phyloP scores from a whole-genome alignment of 1,139 yeast species.

The Suhomyces taliae region DNA sequence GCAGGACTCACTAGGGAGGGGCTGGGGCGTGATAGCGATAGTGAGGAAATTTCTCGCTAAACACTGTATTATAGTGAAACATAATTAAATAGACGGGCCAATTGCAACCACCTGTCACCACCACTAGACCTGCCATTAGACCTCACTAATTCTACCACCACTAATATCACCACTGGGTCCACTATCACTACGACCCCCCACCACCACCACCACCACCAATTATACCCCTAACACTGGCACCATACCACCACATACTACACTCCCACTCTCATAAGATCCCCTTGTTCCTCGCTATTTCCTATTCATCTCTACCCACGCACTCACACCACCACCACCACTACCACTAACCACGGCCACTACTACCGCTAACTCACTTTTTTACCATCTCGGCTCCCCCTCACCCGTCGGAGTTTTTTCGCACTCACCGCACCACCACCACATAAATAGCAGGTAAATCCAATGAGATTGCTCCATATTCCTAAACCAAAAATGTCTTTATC shows the following conservation, averaged over 20 bases:
- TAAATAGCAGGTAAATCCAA: constrained; percentile 5
- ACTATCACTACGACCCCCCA: no score
- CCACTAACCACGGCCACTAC: not conserved
- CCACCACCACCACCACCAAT: not conserved
- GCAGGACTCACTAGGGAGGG: no score
- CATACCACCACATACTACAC: not conserved
- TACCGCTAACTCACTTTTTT: not conserved
- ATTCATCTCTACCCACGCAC: not conserved
- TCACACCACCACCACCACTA: not conserved
- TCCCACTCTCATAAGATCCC: not conserved
- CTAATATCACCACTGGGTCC: no score
- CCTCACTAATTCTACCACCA: no score
- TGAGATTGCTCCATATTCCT: constrained; percentile 2
- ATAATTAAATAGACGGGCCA: no score
- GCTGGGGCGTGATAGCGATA: no score
- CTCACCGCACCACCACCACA: constrained; percentile 2
- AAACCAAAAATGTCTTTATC: constrained; percentile 72
- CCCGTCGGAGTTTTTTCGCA: constrained; percentile 7
- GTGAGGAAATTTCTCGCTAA: no score
- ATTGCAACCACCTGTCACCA: not conserved
- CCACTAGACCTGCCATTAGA: no score
- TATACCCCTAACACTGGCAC: no score
- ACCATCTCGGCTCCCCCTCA: constrained; percentile 8
- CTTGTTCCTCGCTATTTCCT: not conserved
- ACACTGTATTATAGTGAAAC: no score